A percentile compares a stretch with the other conserved stretches of the same genome.
Evolutionary conservation across 225 moss, liverwort and hornwort genomes (phyloP).

Genomic region (Pleurozium schreberi): DNA sequence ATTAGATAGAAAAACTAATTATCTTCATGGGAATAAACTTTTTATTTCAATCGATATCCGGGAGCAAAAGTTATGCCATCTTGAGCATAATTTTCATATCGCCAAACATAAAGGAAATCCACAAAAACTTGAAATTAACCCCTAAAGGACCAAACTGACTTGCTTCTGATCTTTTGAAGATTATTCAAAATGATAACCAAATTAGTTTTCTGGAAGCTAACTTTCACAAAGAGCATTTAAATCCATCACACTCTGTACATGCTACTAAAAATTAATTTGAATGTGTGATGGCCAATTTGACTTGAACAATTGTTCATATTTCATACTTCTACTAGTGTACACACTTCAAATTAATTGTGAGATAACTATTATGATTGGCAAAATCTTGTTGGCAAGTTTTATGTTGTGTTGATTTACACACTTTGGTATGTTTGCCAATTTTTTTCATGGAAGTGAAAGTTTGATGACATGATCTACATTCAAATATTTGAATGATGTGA

Average conservation of each 20-base stretch:
- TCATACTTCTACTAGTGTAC: neutral
- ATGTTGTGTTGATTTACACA: neutral
- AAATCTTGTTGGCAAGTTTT: neutral
- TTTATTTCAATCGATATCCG: no score
- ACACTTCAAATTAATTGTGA: neutral
- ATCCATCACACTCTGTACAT: neutral
- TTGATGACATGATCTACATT: neutral
- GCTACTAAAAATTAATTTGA: neutral
- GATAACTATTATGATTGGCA: neutral
- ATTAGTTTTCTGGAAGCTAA: neutral
- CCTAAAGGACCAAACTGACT: no score
- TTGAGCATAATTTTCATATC: no score
- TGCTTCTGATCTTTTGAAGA: no score
- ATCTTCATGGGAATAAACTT: no score
- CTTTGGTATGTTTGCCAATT: neutral
- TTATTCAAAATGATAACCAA: neutral
- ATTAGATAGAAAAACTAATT: no score
- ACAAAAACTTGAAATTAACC: no score
- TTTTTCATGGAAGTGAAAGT: neutral
- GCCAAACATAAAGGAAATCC: no score
- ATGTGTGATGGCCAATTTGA: neutral
- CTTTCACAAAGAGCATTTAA: neutral
- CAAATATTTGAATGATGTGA: neutral
- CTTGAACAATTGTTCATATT: neutral
- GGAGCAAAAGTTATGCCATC: no score